Evolutionary conservation across 768 basidiomycete species (phyloP).

Genomic region (Mycena leptocephala): DNA sequence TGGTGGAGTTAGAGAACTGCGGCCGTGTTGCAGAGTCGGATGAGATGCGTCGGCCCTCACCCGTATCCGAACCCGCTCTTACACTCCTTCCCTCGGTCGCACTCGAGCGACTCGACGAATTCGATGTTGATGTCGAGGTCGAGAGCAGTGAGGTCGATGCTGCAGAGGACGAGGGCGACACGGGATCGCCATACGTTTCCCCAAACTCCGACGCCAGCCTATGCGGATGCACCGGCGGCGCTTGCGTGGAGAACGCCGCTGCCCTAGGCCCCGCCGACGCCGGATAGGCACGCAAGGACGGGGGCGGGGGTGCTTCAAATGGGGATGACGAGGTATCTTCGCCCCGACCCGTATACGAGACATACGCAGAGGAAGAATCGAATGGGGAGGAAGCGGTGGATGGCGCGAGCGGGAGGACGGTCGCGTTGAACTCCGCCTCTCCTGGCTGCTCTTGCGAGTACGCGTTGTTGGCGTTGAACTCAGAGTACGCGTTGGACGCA

Average conservation of each 20-base stretch:
- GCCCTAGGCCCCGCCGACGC: neutral
- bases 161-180: no score
- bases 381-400: neutral
- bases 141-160: no score
- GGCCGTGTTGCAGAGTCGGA: no score
- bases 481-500: neutral
- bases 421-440: neutral
- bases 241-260: neutral
- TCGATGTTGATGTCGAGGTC: no score
- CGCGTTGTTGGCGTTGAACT: neutral
- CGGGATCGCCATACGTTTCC: neutral
- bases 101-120: no score
- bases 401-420: neutral
- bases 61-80: no score
- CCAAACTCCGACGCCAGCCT: neutral
- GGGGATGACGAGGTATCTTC: neutral
- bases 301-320: neutral
- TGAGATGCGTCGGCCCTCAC: no score
- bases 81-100: no score
- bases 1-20: no score
- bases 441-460: no score
- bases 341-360: neutral
- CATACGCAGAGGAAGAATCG: neutral
- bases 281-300: neutral
- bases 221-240: conserved; percentile 14